phyloP scores from a whole-genome alignment of 768 basidiomycete species.

The Suillus brevipes region DNA sequence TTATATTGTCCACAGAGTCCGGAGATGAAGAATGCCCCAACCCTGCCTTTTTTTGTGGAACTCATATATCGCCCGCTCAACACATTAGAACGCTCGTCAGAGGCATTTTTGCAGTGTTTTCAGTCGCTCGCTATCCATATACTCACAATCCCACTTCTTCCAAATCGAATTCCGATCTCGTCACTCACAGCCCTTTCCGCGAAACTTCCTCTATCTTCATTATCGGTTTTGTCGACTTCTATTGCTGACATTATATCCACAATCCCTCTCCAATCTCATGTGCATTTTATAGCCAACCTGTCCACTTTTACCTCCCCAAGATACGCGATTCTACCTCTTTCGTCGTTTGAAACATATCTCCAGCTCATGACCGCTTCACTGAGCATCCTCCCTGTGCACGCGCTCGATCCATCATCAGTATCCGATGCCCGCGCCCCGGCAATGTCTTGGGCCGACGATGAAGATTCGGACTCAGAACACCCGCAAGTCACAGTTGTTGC shows the following conservation, averaged over 20 bases:
- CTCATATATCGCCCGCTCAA: constrained; percentile 26
- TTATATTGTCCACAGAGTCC: constrained; percentile 43
- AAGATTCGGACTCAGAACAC: constrained; percentile 43
- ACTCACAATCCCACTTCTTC: constrained; percentile 74
- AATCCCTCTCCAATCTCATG: constrained; percentile 31
- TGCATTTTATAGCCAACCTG: constrained; percentile 75
- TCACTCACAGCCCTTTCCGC: constrained; percentile 66
- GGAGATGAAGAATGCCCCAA: constrained; percentile 48
- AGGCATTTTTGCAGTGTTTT: constrained; percentile 33
- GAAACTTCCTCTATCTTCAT: constrained; percentile 54
- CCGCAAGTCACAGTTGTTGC: constrained; percentile 38
- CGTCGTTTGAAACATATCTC: constrained; percentile 54
- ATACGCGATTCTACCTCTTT: constrained; percentile 48
- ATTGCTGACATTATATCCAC: constrained; percentile 32
- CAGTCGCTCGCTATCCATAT: constrained; percentile 50
- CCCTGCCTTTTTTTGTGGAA: constrained; percentile 30
- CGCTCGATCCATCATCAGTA: constrained; percentile 46
- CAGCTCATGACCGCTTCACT: constrained; percentile 52
- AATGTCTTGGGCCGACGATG: constrained; percentile 30
- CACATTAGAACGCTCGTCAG: constrained; percentile 33
- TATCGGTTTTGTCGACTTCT: constrained; percentile 34
- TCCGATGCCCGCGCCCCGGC: constrained; percentile 13
- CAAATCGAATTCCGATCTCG: constrained; percentile 65
- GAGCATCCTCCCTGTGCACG: constrained; percentile 50
- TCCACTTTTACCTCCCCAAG: constrained; percentile 63